Base-by-base conservation (phyloP, 2,329 filamentous ascomycete species). In the Talaromyces sp. region DNA sequence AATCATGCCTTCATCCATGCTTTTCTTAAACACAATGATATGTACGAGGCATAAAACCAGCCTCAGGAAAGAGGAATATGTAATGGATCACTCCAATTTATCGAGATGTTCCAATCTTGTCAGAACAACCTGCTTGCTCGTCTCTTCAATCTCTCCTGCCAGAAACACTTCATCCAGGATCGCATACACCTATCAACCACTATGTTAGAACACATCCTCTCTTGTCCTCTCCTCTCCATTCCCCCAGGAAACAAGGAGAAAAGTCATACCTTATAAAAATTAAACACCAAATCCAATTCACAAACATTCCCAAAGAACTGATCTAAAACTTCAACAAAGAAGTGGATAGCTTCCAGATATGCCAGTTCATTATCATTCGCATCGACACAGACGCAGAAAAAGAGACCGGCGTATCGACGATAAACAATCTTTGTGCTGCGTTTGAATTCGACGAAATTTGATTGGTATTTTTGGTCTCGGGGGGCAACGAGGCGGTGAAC, bases 321-420 rank as follows among this genome's bases (percentile, higher is more conserved):
- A 81, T 99, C 94, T 68, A 99, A 83, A 62, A 99, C 94, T 79
- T 99, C 94, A 67, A 99, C 94, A 70, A 99, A 99, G 81, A 99
- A 99, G 77, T 99, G 94, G 70, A 99, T 97, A 6, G 92, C 94
- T 77, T 99, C 94, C 60, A 99, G 83, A 70, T 91, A 97, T 25
- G 94, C 93, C 61, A 99, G 81, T 80, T 99, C 94, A 77, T 97
- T 99, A 76, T 99, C 94, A 75, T 97, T 97, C 53, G 93, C 95
- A 77, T 99, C 94, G 72, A 99, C 94, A 76, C 94, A 97, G 56
- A 92, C 95, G 80, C 94, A 99, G 81, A 99, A 99, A 84, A 99
- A 99, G 60, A 99, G 85, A 0, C 94, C 94, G 0, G 94, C 94
- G 77, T 99, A 99, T 62, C 94, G 89, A 45, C 95, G 88, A 80